Evolutionary conservation across 345 rosid genomes (phyloP).

Genomic region (Ceriops zippeliana): DNA sequence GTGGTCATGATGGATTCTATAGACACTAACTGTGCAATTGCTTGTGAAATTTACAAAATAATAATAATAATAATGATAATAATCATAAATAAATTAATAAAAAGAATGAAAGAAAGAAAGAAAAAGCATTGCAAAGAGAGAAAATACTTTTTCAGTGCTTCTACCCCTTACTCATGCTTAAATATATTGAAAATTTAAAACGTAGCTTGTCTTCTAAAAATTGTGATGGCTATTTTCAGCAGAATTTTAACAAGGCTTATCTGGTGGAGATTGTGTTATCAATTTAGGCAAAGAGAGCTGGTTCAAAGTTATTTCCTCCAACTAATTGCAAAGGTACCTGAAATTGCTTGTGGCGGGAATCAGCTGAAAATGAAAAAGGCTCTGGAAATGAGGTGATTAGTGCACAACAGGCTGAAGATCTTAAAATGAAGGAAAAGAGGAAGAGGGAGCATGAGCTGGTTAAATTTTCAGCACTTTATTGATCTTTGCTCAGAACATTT

Average conservation of each 20-base stretch:
- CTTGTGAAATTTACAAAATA: too few species aligned
- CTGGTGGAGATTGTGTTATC: not conserved
- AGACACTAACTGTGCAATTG: too few species aligned
- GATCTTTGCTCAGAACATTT: constrained; percentile 10
- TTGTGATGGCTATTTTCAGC: not conserved
- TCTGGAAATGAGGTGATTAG: constrained; percentile 60
- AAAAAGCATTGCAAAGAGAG: too few species aligned
- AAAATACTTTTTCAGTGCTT: too few species aligned
- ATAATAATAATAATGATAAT: too few species aligned
- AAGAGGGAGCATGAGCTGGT: constrained; percentile 80
- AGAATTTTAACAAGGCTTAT: not conserved
- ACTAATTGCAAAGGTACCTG: not conserved
- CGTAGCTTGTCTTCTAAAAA: not conserved
- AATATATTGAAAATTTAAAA: too few species aligned
- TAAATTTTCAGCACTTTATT: constrained; percentile 10
- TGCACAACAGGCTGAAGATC: constrained; percentile 85
- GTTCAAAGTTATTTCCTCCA: constrained; percentile 47
- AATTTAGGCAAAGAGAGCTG: constrained; percentile 76
- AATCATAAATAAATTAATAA: too few species aligned
- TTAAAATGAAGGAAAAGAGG: constrained; percentile 87
- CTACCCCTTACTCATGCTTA: too few species aligned
- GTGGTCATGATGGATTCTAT: too few species aligned
- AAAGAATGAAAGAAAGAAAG: too few species aligned
- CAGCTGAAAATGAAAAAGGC: constrained; percentile 45
- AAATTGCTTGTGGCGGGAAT: constrained; percentile 35